These are phyloP conservation scores for Oryza australiensis DNA, from an alignment of 176 grass and related monocot genomes.

Conservation along the genomic window DNA sequence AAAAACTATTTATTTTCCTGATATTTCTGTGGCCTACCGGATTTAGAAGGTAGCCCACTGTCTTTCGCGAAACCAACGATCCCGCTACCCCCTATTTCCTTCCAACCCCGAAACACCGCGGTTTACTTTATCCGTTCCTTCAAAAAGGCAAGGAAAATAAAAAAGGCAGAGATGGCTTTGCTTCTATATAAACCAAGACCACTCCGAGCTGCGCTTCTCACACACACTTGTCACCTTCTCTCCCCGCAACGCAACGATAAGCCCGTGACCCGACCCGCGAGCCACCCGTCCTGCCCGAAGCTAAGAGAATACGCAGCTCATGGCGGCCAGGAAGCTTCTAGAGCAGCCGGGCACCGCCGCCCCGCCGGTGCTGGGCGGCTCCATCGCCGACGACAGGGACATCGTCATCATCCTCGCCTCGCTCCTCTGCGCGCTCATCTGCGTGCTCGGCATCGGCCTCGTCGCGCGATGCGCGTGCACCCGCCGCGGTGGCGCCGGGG, in stretches of 20 bases:
- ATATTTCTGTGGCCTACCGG: neutral
- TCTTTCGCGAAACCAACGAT: neutral
- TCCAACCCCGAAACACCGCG: neutral
- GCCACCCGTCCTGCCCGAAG: neutral
- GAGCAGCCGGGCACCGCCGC: neutral
- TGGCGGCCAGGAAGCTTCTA: conserved; percentile 46
- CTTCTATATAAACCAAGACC: conserved; percentile 40
- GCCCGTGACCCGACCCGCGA: conserved; percentile 21
- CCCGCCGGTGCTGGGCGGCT: neutral
- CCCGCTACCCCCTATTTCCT: neutral
- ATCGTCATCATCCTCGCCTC: conserved; percentile 63
- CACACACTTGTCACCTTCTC: conserved; percentile 42
- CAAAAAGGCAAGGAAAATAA: neutral
- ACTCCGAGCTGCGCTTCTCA: neutral
- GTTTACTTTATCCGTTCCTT: neutral
- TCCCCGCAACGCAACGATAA: conserved; percentile 17
- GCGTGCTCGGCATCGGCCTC: conserved; percentile 60
- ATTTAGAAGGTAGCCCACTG: neutral
- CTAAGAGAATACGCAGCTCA: neutral
- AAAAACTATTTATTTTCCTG: neutral
- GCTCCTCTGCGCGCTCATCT: conserved; percentile 67
- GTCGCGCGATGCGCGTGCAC: conserved; percentile 55
- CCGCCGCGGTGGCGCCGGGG: neutral
- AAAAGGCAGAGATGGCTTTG: neutral
- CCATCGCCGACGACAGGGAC: conserved; percentile 43